Conservation (phyloP, 208 protist genomes). For the Novymonas esmeraldas region DNA sequence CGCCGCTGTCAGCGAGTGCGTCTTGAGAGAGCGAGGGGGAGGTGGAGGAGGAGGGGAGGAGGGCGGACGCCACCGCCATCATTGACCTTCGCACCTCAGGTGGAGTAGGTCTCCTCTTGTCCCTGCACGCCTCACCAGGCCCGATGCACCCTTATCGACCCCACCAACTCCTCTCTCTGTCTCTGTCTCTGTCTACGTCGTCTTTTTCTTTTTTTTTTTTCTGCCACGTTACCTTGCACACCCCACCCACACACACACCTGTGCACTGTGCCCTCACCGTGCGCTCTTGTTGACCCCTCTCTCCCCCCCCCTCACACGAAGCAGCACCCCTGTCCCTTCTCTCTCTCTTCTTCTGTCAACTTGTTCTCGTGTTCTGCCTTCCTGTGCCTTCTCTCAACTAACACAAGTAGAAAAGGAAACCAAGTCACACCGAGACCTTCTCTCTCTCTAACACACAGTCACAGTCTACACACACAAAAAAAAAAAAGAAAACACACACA, state of each 20-base stretch:
- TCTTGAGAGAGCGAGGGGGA: too few species aligned
- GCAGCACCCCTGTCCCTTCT: too few species aligned
- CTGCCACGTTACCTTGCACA: neutral
- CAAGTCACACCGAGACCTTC: neutral
- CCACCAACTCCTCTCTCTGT: neutral
- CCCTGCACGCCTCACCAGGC: neutral
- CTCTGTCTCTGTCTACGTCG: neutral
- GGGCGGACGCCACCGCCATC: too few species aligned
- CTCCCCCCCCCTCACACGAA: neutral
- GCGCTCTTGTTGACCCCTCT: neutral
- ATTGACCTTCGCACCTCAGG: too few species aligned
- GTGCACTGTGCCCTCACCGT: neutral
- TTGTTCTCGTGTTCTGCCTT: too few species aligned
- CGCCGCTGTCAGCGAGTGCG: too few species aligned
- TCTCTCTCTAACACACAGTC: neutral
- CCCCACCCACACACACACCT: neutral
- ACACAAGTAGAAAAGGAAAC: too few species aligned
- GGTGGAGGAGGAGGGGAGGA: too few species aligned
- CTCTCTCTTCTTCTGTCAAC: too few species aligned
- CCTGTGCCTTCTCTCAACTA: too few species aligned
- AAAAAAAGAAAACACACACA: too few species aligned
- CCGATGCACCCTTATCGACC: neutral
- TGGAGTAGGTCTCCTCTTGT: neutral
- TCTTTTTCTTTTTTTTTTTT: neutral
- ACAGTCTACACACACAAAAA: too few species aligned